Base-by-base conservation (phyloP, 2,329 filamentous ascomycete species). In the Ophiostoma australiae region DNA sequence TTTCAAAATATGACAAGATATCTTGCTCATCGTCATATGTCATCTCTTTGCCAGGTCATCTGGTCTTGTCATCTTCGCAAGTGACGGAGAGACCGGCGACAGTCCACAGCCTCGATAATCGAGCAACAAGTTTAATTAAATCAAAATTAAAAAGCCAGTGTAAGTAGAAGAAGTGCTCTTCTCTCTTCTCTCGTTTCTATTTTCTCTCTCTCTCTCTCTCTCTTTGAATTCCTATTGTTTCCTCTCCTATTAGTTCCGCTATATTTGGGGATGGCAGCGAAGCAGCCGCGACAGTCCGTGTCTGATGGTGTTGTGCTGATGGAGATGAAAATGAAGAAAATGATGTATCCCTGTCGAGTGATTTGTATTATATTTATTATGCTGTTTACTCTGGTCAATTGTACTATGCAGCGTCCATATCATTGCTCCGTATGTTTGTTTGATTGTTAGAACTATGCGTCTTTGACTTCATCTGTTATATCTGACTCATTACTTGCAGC, bases 51-150 rank as follows among this genome's bases (percentile, higher is more conserved):
- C 20, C 4, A n/a, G 52, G 63, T 66, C 35, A 37, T 66, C 63
- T 17, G 33, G 52, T 23, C 52, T 11, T 23, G 10, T 41, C 39
- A 15, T 23, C 8, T 13, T 65, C 37, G 61, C 61, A 31, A 13
- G 63, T 1, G 6, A 23, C 63, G 63, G 63, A 66, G 33, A 66
- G 63, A 66, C 63, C 63, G 63, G 63, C 35, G 17, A 39, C 63
- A 66, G 23, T 66, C 61, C 61, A 65, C 61, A 65, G 61, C 61
- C 61, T 65, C 61, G 61, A 65, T 23, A 37, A 35, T 65, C 61
- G 37, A 65, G 61, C 61, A 37, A 2, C 27, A 37, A 37, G 27
- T 65, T 65, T 58, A 20, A 65, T 65, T 65, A 65, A 65, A 65
- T 35, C 23, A 65, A 65, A 65, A 33, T 65, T 33, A 65, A 37